Evolutionary conservation across 164 flowering plant species (phyloP).

Genomic region (Stephania japonica): DNA sequence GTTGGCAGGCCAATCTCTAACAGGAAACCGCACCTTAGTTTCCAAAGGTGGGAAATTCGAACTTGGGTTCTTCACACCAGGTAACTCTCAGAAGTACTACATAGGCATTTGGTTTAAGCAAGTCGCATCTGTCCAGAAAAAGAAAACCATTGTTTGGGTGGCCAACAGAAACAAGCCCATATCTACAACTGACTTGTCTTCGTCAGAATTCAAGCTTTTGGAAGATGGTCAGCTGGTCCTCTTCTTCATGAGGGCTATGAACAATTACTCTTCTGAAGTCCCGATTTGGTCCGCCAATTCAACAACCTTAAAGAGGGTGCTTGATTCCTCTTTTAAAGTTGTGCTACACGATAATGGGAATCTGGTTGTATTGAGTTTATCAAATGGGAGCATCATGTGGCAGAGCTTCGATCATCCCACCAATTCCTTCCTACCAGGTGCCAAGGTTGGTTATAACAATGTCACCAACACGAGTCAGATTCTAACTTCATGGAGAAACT

Average conservation of each 20-base stretch:
- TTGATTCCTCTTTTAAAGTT: slow-evolving; percentile 19
- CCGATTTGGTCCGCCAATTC: slow-evolving; percentile 57
- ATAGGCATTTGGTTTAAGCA: slow-evolving; percentile 21
- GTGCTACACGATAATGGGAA: slow-evolving; percentile 51
- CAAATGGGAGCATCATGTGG: slow-evolving; percentile 18
- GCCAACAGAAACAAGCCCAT: slow-evolving; percentile 26
- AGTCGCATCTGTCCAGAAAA: not conserved
- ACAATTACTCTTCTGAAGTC: slow-evolving; percentile 18
- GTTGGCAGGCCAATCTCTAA: slow-evolving; percentile 18
- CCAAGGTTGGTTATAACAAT: too few relatives aligned
- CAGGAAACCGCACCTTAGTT: slow-evolving; percentile 18
- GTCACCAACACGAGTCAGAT: too few relatives aligned
- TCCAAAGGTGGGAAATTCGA: slow-evolving; percentile 18
- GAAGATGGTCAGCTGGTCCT: slow-evolving; percentile 51
- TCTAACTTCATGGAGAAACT: slow-evolving; percentile 43
- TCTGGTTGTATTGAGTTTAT: slow-evolving; percentile 21
- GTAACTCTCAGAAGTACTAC: slow-evolving; percentile 15
- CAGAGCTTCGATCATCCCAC: too few relatives aligned
- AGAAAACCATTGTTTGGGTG: slow-evolving; percentile 19
- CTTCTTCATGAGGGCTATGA: not conserved
- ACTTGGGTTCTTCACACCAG: slow-evolving; percentile 24
- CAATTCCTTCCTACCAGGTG: too few relatives aligned
- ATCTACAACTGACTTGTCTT: not conserved
- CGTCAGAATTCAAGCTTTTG: slow-evolving; percentile 17
- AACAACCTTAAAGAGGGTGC: slow-evolving; percentile 15